Conservation (phyloP, 2,329 filamentous ascomycete genomes). For the Fusarium cicatricum region DNA sequence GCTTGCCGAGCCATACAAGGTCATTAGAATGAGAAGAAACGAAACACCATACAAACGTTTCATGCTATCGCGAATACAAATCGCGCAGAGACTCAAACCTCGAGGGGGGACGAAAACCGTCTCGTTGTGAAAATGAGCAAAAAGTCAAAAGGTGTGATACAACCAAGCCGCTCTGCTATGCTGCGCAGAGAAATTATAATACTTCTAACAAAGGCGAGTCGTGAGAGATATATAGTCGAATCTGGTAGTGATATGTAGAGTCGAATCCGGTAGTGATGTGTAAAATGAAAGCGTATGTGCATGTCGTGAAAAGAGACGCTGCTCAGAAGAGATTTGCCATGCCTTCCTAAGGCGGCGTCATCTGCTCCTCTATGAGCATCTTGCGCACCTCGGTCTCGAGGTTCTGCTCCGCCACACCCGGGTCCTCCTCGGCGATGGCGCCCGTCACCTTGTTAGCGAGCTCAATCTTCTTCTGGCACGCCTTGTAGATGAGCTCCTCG, state of each 20-base stretch:
- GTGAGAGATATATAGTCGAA: background rate
- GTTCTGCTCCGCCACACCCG: conserved; percentile 44
- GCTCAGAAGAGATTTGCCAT: conserved; percentile 9
- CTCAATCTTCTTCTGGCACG: conserved; percentile 92
- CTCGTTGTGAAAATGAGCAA: conserved; percentile 2
- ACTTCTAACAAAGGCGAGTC: conserved; percentile 9
- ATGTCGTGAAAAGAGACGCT: background rate
- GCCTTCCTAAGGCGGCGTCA: conserved; percentile 50
- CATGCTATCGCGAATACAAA: background rate
- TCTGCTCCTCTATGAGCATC: conserved; percentile 52
- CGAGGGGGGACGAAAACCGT: conserved; percentile 1
- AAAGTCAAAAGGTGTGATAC: conserved; percentile 17
- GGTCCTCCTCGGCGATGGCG: conserved; percentile 44
- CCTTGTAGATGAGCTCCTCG: conserved; percentile 90
- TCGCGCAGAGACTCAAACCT: conserved; percentile 4
- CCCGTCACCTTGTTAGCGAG: conserved; percentile 73
- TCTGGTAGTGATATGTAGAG: background rate
- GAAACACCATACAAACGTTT: conserved; percentile 6
- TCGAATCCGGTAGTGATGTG: background rate
- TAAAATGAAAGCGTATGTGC: background rate
- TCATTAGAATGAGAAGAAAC: conserved; percentile 17
- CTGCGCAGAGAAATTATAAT: conserved; percentile 18
- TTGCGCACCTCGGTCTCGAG: conserved; percentile 55
- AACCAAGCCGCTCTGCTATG: conserved; percentile 24
- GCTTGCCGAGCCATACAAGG: conserved; percentile 10